Conservation (phyloP, 441 rosid genomes). For the Breynia disticha region DNA sequence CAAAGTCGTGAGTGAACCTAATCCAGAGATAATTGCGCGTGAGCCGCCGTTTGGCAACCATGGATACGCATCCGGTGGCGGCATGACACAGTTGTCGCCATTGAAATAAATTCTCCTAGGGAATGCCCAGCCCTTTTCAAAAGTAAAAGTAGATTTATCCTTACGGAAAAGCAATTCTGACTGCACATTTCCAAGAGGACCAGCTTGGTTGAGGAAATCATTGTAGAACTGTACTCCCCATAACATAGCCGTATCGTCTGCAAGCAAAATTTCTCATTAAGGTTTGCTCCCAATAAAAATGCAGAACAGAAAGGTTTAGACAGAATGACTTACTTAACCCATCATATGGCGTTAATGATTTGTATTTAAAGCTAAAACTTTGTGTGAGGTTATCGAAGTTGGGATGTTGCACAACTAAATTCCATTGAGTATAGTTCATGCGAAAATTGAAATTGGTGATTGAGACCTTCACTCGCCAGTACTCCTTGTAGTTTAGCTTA, state of each 20-base stretch:
- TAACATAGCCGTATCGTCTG: constrained; percentile 91
- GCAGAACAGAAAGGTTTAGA: not conserved
- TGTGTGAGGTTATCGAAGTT: constrained; percentile 76
- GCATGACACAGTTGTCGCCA: constrained; percentile 95
- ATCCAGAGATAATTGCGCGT: constrained; percentile 22
- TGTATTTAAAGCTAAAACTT: constrained; percentile 63
- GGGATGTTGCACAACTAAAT: constrained; percentile 73
- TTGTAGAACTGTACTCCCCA: constrained; percentile 86
- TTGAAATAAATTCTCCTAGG: constrained; percentile 88
- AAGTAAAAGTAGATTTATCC: constrained; percentile 73
- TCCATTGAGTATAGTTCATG: constrained; percentile 77
- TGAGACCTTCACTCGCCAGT: constrained; percentile 83
- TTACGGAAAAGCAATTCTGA: constrained; percentile 81
- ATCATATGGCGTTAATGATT: constrained; percentile 51
- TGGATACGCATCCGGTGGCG: constrained; percentile 89
- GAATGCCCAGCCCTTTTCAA: constrained; percentile 96
- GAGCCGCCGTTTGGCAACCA: constrained; percentile 65
- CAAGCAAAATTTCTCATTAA: constrained; percentile 11
- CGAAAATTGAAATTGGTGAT: constrained; percentile 74
- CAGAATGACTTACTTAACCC: constrained; percentile 46
- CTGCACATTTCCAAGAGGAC: constrained; percentile 77
- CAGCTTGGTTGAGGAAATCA: constrained; percentile 72
- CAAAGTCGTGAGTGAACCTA: constrained; percentile 18
- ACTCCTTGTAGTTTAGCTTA: constrained; percentile 69
- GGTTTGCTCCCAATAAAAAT: no score